These are phyloP conservation scores for Stevia rebaudiana DNA, from an alignment of 140 eudicot genomes.

Conservation along the genomic window DNA sequence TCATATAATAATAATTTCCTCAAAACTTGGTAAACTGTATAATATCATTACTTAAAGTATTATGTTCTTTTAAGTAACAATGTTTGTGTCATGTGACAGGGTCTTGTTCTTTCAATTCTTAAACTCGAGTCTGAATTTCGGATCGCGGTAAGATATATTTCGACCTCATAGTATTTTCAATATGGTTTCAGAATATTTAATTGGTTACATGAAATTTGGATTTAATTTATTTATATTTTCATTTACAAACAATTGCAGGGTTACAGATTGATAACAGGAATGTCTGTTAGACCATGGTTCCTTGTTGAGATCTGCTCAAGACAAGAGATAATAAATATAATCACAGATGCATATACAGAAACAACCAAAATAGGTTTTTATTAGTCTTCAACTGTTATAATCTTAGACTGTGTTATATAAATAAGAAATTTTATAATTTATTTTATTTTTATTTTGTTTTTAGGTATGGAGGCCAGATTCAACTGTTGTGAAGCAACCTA, in stretches of 20 bases:
- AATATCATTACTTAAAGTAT: background rate
- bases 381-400: background rate
- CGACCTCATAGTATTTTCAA: background rate
- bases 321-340: slow-evolving; percentile 62
- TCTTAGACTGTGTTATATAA: background rate
- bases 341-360: slow-evolving; percentile 60
- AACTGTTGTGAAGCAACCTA: slow-evolving; percentile 60
- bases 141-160: slow-evolving; percentile 53
- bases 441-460: background rate
- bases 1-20: too few species aligned
- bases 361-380: slow-evolving; percentile 63
- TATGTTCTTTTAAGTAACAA: background rate
- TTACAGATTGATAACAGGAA: slow-evolving; percentile 64
- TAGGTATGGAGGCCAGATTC: slow-evolving; percentile 85
- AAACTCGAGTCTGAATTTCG: slow-evolving; percentile 83
- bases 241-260: slow-evolving; percentile 42
- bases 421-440: too few species aligned
- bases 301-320: slow-evolving; percentile 77
- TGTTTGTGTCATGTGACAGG: slow-evolving; percentile 43
- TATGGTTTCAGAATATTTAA: background rate
- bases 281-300: slow-evolving; percentile 86
- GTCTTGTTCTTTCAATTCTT: slow-evolving; percentile 68
- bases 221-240: background rate
- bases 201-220: background rate
- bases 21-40: background rate